Base-by-base conservation (phyloP, 1,139 yeast species). In the Hyphopichia khmerensis region DNA sequence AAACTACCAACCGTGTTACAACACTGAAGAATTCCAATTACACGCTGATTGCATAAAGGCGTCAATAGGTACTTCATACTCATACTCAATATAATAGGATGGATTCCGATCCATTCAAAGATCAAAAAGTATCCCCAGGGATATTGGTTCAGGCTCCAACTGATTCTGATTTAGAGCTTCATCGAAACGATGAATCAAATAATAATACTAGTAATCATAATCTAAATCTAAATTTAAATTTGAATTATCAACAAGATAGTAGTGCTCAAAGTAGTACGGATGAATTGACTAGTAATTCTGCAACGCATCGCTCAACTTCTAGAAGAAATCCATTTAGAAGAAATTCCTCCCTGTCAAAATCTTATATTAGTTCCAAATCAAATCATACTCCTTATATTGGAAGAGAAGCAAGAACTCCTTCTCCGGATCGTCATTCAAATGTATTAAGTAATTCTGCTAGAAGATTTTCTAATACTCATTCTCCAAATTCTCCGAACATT, bases 141-240 rank as follows among this genome's bases (percentile, higher is more conserved):
- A 39, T 39, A 11, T 21, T 39, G 23, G 38, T 39, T 14, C 41
- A 33, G 14, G 37, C 41, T 16, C 41, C 41, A 14, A 39, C 41
- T 9, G 37, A 39, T 10, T 16, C 38, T 5, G 27, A 37, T 17
- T 21, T 39, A 3, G 23, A n/a, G 3, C 16, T 3, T 10, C 2
- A 5, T 11, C 19, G 16, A 5, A 9, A 17, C 4, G 21, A 32
- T 17, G 16, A 32, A 13, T 17, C 33, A 9, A 30, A 11, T 17
- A 32, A 17, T 17, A 16, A 32, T 29, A 30, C 33, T 4, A 30
- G 14, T 21, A n/a, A n/a, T n/a, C 26, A 33, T 13, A 18, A 33
- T 21, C 6, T 18, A 33, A n/a, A 33, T 21, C 10, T 14, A 4
- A 10, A 33, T 33, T 16, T 17, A 4, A 32, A 17, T 17, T 11